Base-by-base conservation (phyloP, 352 stramenopile genomes). In the Phytophthora meadii region DNA sequence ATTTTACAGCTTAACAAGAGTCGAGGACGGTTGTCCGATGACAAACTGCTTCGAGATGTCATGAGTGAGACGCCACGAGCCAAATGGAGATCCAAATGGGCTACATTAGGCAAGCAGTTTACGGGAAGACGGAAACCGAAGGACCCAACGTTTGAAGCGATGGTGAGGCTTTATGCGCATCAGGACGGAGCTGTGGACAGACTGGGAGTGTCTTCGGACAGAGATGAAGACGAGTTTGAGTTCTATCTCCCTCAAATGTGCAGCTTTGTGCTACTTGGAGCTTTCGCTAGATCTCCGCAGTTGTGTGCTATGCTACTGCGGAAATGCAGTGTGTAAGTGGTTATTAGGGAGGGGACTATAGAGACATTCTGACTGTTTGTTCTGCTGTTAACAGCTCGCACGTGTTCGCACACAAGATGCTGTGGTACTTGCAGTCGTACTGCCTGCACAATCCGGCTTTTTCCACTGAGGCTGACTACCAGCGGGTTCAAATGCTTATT, bases 221-320 rank as follows among this genome's bases (percentile, higher is more conserved):
- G 70, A 40, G 72, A 89, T 40, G 82, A 81, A 41, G 55, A 67
- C 30, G 84, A 81, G 55, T 95, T 95, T 51, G 87, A 92, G 68
- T 95, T 95, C 45, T 95, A 95, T 60, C 58, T 94, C 45, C 87
- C 87, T 46, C 87, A 95, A 62, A 66, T 95, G 25, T 94, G 85
- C 76, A 90, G 83, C 24, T 95, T 93, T 57, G n/a, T 95, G 52
- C 54, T 95, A 55, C 72, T 93, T 3, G 84, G 82, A 19, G 84
- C 75, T 1, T 91, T 92, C 57, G 61, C 76, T 17, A 64, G 87
- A 44, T 92, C 83, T 12, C 81, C 82, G 22, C 82, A 93, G 48
- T 67, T 93, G 10, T 83, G 72, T 37, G 48, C 78, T 5, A 87
- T 95, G 46, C 58, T 95, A 45, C 56, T 95, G n/a, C 74, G 82